phyloP scores from a whole-genome alignment of 2,329 filamentous ascomycete species.

The Geosmithia flava region DNA sequence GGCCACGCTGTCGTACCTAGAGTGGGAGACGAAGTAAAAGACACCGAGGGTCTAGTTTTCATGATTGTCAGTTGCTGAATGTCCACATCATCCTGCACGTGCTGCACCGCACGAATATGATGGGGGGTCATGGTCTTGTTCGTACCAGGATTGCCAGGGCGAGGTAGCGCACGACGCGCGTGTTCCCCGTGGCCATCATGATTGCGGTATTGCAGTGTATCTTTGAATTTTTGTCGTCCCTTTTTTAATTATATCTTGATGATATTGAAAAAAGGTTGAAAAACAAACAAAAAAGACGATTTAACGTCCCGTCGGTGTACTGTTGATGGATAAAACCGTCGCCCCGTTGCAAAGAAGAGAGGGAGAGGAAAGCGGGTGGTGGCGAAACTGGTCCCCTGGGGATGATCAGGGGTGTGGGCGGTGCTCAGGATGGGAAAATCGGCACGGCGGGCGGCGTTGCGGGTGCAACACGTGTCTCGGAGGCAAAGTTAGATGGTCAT shows the following conservation, averaged over 20 bases:
- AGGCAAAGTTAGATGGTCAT: not conserved
- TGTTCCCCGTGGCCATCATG: conserved; percentile 53
- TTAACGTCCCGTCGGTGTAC: not conserved
- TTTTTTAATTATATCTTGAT: no score
- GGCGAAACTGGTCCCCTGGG: not conserved
- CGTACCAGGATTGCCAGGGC: conserved; percentile 76
- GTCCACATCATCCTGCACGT: not conserved
- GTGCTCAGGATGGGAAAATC: no score
- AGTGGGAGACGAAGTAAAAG: conserved; percentile 69
- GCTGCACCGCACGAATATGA: not conserved
- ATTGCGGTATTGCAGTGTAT: conserved; percentile 4
- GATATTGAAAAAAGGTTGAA: no score
- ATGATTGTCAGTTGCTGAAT: no score
- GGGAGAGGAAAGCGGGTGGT: not conserved
- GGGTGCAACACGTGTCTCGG: not conserved
- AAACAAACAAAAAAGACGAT: no score
- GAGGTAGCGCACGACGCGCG: conserved; percentile 66
- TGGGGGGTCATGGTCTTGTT: conserved; percentile 7
- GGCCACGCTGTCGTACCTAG: conserved; percentile 30
- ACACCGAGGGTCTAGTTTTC: conserved; percentile 49
- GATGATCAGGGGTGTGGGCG: not conserved
- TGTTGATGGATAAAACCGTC: not conserved
- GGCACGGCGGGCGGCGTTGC: no score
- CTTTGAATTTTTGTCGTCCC: not conserved
- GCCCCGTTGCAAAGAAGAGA: not conserved